Evolutionary conservation across 2,329 filamentous ascomycete genomes (phyloP).

Genomic region (Scopulariopsis brevicaulis): DNA sequence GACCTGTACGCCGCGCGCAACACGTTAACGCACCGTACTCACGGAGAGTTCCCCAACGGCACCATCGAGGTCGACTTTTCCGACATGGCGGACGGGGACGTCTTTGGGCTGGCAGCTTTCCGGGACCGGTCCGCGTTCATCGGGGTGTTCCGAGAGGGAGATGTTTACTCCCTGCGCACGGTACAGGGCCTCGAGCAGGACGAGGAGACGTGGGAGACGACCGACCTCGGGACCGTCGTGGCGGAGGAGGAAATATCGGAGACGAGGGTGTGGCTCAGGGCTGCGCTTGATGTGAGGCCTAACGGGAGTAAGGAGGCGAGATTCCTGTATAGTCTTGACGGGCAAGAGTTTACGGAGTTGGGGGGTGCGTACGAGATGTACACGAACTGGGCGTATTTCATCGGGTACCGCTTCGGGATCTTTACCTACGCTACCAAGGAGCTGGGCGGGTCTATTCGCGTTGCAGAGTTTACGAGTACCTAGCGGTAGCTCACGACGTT

Average conservation of each 20-base stretch:
- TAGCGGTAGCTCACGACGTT: background rate
- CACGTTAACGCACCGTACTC: constrained; percentile 33
- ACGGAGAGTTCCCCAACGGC: constrained; percentile 29
- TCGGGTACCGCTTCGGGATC: constrained; percentile 33
- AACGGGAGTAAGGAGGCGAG: constrained; percentile 10
- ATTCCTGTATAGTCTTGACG: constrained; percentile 14
- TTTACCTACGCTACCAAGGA: constrained; percentile 33
- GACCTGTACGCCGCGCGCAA: constrained; percentile 36
- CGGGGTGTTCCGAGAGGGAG: constrained; percentile 28
- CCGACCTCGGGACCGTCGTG: constrained; percentile 9
- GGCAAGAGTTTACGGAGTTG: constrained; percentile 14
- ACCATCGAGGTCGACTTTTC: constrained; percentile 38
- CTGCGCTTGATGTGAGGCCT: constrained; percentile 13
- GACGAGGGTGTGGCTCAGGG: constrained; percentile 12
- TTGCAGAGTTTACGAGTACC: constrained; percentile 13
- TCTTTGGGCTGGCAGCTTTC: constrained; percentile 38
- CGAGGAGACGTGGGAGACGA: constrained; percentile 11
- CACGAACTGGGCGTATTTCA: constrained; percentile 31
- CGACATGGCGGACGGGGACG: constrained; percentile 37
- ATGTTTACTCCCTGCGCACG: constrained; percentile 17
- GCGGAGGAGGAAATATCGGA: constrained; percentile 9
- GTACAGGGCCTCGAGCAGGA: constrained; percentile 26
- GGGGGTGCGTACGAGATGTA: constrained; percentile 22
- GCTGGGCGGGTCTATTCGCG: constrained; percentile 15
- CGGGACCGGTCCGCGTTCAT: constrained; percentile 42